phyloP scores from a whole-genome alignment of 176 grass and related monocot genomes.

The Triticum turgidum region DNA sequence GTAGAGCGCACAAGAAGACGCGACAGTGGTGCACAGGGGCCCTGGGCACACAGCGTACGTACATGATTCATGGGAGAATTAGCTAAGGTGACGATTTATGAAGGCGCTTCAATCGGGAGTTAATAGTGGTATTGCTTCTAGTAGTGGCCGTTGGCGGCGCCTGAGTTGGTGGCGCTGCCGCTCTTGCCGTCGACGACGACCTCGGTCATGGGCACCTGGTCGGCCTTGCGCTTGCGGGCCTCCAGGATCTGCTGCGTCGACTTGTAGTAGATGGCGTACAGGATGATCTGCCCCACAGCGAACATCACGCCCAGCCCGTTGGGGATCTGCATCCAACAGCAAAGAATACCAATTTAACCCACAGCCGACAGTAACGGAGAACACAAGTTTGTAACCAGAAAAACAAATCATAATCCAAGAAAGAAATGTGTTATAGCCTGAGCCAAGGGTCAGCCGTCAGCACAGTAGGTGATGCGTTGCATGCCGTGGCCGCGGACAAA shows the following conservation, averaged over 20 bases:
- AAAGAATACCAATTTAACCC: background rate
- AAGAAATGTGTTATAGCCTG: background rate
- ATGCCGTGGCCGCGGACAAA: background rate
- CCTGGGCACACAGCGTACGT: background rate
- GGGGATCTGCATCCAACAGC: constrained; percentile 57
- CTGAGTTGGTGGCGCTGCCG: background rate
- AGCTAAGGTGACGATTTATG: background rate
- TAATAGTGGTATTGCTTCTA: background rate
- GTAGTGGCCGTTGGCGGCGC: background rate
- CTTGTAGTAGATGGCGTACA: constrained; percentile 90
- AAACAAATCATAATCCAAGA: background rate
- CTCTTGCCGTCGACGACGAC: constrained; percentile 65
- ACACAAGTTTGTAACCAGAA: background rate
- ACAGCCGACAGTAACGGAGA: background rate
- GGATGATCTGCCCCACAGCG: constrained; percentile 61
- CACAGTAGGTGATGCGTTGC: background rate
- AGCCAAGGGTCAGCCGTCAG: background rate
- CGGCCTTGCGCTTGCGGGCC: constrained; percentile 57
- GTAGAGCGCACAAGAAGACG: background rate
- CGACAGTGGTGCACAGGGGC: background rate
- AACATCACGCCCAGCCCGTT: constrained; percentile 75
- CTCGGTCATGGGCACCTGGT: constrained; percentile 55
- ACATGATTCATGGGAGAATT: background rate
- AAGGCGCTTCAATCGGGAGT: background rate
- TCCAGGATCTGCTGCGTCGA: constrained; percentile 78